These are phyloP conservation scores for Boletus mariae DNA, from an alignment of 1,284 basidiomycete genomes.

Conservation along the genomic window DNA sequence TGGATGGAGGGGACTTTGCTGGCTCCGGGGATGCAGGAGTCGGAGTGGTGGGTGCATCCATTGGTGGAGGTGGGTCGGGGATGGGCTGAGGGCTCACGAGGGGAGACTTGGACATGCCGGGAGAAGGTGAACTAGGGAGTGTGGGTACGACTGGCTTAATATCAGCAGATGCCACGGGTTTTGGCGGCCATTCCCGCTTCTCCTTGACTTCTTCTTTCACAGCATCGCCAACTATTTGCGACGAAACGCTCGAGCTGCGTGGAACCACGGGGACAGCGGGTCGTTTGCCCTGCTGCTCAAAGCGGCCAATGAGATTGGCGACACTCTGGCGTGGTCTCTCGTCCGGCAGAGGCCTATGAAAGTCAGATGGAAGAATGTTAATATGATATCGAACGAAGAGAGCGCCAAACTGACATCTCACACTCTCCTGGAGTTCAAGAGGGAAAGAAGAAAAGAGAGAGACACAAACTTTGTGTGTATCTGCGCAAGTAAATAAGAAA, in stretches of 20 bases:
- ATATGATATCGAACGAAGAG: constrained; percentile 5
- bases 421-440: constrained; percentile 20
- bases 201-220: constrained; percentile 62
- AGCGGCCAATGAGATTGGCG: constrained; percentile 79
- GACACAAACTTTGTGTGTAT: constrained; percentile 10
- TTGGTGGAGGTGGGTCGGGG: constrained; percentile 9
- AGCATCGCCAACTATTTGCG: constrained; percentile 60
- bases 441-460: constrained; percentile 10
- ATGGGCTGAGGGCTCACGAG: constrained; percentile 24
- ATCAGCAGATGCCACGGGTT: constrained; percentile 32
- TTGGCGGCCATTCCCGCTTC: constrained; percentile 75
- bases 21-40: constrained; percentile 21
- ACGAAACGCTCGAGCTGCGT: constrained; percentile 60
- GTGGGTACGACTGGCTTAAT: constrained; percentile 29
- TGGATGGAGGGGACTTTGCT: constrained; percentile 18
- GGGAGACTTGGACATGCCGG: constrained; percentile 29
- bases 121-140: constrained; percentile 26
- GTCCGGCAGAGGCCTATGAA: constrained; percentile 71
- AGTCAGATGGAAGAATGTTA: constrained; percentile 11
- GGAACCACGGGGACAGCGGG: constrained; percentile 36
- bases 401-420: constrained; percentile 27
- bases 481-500: constrained; percentile 7
- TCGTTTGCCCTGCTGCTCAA: constrained; percentile 72
- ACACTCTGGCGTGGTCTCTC: constrained; percentile 77
- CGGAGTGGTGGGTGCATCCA: constrained; percentile 14